Evolutionary conservation across 2,329 filamentous ascomycete genomes (phyloP).

Genomic region (Pleoardoris graminearum): DNA sequence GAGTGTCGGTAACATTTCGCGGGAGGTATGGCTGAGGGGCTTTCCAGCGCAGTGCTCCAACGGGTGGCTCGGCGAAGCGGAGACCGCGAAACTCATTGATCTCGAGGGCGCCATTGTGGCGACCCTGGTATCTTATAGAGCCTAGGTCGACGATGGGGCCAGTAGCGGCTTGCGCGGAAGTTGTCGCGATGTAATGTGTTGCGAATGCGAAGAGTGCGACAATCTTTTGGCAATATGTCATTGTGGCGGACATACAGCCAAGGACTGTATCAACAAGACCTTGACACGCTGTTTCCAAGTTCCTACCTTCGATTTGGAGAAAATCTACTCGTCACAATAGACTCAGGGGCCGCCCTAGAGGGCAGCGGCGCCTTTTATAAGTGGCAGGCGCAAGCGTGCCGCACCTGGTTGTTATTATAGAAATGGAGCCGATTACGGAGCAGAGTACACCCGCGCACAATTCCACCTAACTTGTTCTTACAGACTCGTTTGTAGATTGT

Average conservation of each 20-base stretch:
- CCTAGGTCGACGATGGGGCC: conserved; percentile 14
- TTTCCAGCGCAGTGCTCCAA: conserved; percentile 36
- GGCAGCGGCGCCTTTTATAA: not conserved
- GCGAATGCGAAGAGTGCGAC: not conserved
- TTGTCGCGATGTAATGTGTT: not conserved
- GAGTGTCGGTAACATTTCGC: conserved; percentile 18
- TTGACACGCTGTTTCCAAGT: too few species aligned
- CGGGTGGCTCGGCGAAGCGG: conserved; percentile 34
- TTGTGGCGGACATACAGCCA: too few species aligned
- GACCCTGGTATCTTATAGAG: conserved; percentile 18
- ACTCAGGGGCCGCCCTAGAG: too few species aligned
- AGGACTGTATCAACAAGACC: too few species aligned
- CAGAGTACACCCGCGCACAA: too few species aligned
- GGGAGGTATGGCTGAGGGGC: conserved; percentile 29
- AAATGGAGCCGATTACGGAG: too few species aligned
- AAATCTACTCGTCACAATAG: too few species aligned
- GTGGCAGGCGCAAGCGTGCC: not conserved
- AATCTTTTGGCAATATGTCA: too few species aligned
- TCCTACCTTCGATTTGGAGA: too few species aligned
- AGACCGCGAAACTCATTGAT: conserved; percentile 25
- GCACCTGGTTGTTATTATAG: too few species aligned
- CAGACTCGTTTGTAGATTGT: not conserved
- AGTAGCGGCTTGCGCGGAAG: not conserved
- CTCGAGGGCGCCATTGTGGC: conserved; percentile 14
- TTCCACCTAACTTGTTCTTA: too few species aligned